These are phyloP conservation scores for Phytophthora tubulina DNA, from an alignment of 352 stramenopile genomes.

Conservation along the genomic window DNA sequence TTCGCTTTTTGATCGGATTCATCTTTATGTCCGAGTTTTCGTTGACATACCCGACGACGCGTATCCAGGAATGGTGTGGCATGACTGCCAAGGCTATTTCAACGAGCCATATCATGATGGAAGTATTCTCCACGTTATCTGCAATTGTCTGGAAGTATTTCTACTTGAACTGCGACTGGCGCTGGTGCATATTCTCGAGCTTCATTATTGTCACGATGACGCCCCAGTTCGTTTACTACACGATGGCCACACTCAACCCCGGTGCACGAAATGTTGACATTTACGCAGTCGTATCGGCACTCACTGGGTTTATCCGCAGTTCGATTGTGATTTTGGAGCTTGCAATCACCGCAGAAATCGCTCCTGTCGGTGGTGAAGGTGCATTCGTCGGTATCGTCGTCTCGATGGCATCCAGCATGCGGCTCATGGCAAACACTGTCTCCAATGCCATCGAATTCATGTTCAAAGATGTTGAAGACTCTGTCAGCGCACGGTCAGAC, in stretches of 20 bases:
- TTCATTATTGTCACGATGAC: conserved; percentile 48
- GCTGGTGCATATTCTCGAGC: conserved; percentile 47
- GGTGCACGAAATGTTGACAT: conserved; percentile 32
- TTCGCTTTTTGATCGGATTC: conserved; percentile 53
- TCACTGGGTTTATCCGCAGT: conserved; percentile 50
- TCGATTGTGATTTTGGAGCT: conserved; percentile 51
- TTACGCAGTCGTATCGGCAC: conserved; percentile 48
- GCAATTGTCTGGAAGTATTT: conserved; percentile 46
- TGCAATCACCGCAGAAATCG: conserved; percentile 54
- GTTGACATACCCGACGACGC: conserved; percentile 47
- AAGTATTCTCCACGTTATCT: conserved; percentile 44
- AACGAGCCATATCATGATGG: conserved; percentile 36
- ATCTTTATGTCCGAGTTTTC: conserved; percentile 64
- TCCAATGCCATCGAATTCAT: conserved; percentile 57
- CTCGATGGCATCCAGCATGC: conserved; percentile 53
- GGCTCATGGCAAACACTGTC: conserved; percentile 46
- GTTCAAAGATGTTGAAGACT: conserved; percentile 44
- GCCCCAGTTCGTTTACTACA: conserved; percentile 37
- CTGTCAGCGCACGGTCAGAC: conserved; percentile 23
- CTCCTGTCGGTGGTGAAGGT: conserved; percentile 50
- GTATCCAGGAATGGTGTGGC: conserved; percentile 51
- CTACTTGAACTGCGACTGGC: conserved; percentile 45
- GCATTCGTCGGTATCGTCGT: conserved; percentile 55
- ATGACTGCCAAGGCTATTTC: conserved; percentile 48
- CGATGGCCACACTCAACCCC: conserved; percentile 40